Base-by-base conservation (phyloP, 768 basidiomycete species). In the Candolleomyces eurysporus region DNA sequence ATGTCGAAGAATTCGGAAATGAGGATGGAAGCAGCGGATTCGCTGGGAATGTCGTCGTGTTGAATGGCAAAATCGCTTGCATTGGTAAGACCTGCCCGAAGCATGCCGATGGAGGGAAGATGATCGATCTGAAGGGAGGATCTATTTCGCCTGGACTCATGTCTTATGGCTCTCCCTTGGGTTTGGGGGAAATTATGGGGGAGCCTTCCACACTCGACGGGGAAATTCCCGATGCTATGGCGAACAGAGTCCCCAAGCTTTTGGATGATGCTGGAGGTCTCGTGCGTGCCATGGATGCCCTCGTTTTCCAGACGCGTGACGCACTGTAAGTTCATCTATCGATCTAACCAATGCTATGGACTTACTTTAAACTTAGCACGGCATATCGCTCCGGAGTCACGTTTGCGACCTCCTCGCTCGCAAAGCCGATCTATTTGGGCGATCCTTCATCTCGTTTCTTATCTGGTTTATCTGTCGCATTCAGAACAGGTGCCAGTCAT, bases 191-290 rank as follows among this genome's bases (percentile, higher is more conserved):
- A 70, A 94, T 95, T 39, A 73, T 76, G 17, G 75, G 78, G 26
- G 94, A 95, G 70, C 75, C 82, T 22, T 85, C 87, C 13, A 94
- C 89, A 6, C 79, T 79, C 16, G 88, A 88, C 58, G 87, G 87
- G 1, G 73, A 76, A 48, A 81, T 82, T 10, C 82, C 79, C 45
- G 86, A 90, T 64, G 84, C 90, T 43, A 76, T 88, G 70, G 64
- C 59, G 48, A 62, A 57, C 13, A 71, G 85, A 67, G 69, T 76
- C 31, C 78, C 75, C 6, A 71, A 66, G 21, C 78, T 83, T 36
- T 71, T 85, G 65, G 80, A 85, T 48, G 76, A 80, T 65, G 69
- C 79, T 2, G 76, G 86, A 4, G 88, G 82, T 16, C 64, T 90
- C 8, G 74, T 86, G 13, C 79, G 84, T 54, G 86, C 88, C 39